Conservation (phyloP, 352 stramenopile species). For the Salisapilia sapeloensis region DNA sequence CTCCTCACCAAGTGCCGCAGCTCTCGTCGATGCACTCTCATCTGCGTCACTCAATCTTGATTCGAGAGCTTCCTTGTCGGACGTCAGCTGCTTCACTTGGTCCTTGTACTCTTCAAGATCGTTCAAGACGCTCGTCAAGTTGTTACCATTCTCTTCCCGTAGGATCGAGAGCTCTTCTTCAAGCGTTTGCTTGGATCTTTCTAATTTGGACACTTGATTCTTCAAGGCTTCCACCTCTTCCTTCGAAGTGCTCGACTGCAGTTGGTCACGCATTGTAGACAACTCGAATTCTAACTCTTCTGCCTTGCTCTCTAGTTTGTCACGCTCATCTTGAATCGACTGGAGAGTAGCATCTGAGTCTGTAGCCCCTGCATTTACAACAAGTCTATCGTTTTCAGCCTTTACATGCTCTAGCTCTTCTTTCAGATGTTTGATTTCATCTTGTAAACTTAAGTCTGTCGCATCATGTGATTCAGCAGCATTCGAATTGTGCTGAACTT, state of each 20-base stretch:
- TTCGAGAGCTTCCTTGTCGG: constrained; percentile 8
- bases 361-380: too few relatives aligned
- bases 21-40: constrained; percentile 46
- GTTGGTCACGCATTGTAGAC: too few relatives aligned
- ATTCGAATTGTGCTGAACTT: constrained; percentile 8
- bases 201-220: not conserved
- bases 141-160: constrained; percentile 14
- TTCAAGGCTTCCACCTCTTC: not conserved
- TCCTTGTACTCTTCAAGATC: constrained; percentile 4
- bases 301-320: too few relatives aligned
- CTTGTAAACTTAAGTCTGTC: constrained; percentile 4
- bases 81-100: constrained; percentile 2
- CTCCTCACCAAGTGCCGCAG: constrained; percentile 44
- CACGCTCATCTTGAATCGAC: too few relatives aligned
- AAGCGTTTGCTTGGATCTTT: constrained; percentile 11
- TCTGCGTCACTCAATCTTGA: constrained; percentile 7
- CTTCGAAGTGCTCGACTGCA: too few relatives aligned
- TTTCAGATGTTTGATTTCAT: constrained; percentile 6
- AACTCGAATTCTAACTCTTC: too few relatives aligned
- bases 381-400: too few relatives aligned
- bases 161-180: constrained; percentile 20
- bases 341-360: too few relatives aligned
- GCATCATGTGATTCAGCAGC: constrained; percentile 6
- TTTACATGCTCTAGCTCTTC: not conserved
- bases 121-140: constrained; percentile 14